Evolutionary conservation across 352 stramenopile species (phyloP), one percentile per base, ranked within the genome.

Genomic region (Phytophthora ramorum): DNA sequence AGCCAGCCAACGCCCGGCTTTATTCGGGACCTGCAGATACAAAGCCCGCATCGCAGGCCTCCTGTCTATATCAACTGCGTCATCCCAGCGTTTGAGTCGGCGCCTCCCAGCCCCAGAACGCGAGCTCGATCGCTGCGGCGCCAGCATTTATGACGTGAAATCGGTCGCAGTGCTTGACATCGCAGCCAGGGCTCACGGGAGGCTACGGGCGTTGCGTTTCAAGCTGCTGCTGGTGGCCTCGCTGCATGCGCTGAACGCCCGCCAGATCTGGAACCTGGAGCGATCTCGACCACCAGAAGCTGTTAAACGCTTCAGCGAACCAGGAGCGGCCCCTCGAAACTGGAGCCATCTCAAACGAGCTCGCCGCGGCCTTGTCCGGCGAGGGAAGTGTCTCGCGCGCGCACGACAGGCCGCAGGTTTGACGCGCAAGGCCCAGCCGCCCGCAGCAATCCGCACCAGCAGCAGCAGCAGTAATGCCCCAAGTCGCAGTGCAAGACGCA

Each of bases 1-100:
- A 14, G 97, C 90, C 34, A 99, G 89, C 62, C 93, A 91, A 46
- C 78, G 59, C 93, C 98, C 60, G 90, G 81, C 67, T 78, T 75
- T 58, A 92, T 74, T 63, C 85, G 69, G 32, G 98, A 85, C 35
- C 96, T 78, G 64, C 97, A 83, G 32, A 38, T 38, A 38, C 32
- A 75, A 95, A 97, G 75, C 98, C 98, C 96, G 46, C n/a, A n/a
- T n/a, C n/a, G n/a, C n/a, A n/a, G n/a, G n/a, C 35, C 63, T 71
- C 57, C 56, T 71, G 63, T 71, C 56, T 71, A 63, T 71, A 58
- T 19, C 35, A 37, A 24, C 22, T 50, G 62, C 62, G 62, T 63
- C 63, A 71, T 61, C 34, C 38, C 97, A 98, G 20, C 85, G 52
- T 22, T 52, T 35, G 17, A 63, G n/a, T 65, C 37, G 41, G 43